Conservation (phyloP, 2,329 filamentous ascomycete species). For the Colletotrichum chrysophilum region DNA sequence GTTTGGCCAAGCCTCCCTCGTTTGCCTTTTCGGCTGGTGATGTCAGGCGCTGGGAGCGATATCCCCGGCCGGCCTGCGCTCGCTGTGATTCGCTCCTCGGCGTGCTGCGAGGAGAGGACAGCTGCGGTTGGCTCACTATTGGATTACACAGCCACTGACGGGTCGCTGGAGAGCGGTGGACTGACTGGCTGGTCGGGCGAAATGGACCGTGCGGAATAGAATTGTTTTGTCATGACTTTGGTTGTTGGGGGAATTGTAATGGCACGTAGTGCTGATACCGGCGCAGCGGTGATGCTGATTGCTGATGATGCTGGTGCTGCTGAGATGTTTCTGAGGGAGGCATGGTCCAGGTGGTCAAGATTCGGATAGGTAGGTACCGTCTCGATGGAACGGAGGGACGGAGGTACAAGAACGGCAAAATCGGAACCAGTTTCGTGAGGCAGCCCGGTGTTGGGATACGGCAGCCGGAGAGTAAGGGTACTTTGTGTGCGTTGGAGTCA, state of each 20-base stretch:
- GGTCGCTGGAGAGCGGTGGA: background rate
- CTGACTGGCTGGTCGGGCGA: background rate
- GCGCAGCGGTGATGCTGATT: background rate
- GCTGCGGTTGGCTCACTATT: background rate
- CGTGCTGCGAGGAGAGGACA: background rate
- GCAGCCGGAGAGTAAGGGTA: background rate
- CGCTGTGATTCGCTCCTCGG: background rate
- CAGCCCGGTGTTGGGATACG: background rate
- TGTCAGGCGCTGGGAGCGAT: constrained; percentile 3
- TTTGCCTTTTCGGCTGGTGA: background rate
- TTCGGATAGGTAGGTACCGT: background rate
- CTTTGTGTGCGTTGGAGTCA: background rate
- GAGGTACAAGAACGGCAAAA: background rate
- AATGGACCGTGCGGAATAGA: background rate
- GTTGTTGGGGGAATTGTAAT: background rate
- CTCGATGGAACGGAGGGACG: background rate
- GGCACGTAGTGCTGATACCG: background rate
- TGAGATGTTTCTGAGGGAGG: background rate
- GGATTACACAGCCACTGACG: constrained; percentile 4
- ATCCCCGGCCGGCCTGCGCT: background rate
- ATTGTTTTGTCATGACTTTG: background rate
- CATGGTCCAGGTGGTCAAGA: background rate
- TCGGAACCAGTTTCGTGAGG: background rate
- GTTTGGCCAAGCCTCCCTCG: background rate
- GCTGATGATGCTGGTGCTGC: background rate